Percentiles rank a stretch among this genome's conserved stretches.
Evolutionary conservation across 176 grass and related monocot genomes (phyloP).

Genomic region (Bothriochloa decipiens): DNA sequence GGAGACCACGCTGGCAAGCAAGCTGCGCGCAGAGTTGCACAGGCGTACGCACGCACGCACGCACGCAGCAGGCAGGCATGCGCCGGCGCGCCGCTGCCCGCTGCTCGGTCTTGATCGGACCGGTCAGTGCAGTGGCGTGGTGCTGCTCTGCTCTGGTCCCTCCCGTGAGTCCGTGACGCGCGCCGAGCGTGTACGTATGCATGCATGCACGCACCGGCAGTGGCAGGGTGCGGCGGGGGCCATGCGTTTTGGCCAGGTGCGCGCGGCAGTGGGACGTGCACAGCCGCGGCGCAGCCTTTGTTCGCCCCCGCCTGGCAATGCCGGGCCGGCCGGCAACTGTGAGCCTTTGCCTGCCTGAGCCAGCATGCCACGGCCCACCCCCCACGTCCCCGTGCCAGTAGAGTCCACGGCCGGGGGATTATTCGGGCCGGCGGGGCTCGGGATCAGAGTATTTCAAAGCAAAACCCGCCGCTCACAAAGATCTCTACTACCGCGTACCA

Average conservation of each 20-base stretch:
- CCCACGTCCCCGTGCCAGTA: not conserved
- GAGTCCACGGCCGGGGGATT: not conserved
- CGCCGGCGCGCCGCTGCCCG: not conserved
- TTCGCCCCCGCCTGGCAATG: not conserved
- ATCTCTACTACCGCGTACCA: not conserved
- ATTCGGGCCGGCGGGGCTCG: not conserved
- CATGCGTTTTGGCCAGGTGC: conserved; percentile 49
- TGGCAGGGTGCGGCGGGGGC: not conserved
- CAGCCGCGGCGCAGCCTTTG: conserved; percentile 21
- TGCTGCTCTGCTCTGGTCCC: not conserved
- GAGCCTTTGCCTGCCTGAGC: too few species aligned
- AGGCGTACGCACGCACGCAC: not conserved
- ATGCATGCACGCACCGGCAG: conserved; percentile 21
- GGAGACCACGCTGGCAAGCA: not conserved
- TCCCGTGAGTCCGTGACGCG: not conserved
- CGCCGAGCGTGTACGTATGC: conserved; percentile 14
- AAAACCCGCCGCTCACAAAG: conserved; percentile 27
- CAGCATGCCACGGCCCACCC: not conserved
- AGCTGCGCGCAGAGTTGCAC: not conserved
- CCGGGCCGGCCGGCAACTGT: not conserved
- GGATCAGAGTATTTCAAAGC: conserved; percentile 24
- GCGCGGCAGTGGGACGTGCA: conserved; percentile 20
- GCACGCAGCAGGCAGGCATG: not conserved
- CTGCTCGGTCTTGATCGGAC: not conserved
- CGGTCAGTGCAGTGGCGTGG: not conserved